phyloP scores from a whole-genome alignment of 1,284 basidiomycete species.

The Porogramme epimiltina region DNA sequence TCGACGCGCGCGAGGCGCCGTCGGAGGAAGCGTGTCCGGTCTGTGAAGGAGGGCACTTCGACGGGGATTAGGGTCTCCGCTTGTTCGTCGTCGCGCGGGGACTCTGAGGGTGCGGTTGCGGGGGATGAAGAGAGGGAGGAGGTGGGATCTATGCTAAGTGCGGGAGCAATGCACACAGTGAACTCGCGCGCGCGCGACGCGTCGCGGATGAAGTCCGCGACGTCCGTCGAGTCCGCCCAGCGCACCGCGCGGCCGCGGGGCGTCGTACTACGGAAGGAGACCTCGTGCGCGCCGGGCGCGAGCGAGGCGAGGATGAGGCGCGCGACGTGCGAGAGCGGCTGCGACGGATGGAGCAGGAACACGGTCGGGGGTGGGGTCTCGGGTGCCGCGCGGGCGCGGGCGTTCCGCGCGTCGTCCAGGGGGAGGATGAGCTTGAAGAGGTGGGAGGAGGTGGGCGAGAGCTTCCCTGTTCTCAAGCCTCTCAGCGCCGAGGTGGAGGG shows the following conservation, averaged over 20 bases:
- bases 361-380: constrained; percentile 47
- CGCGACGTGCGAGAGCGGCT: constrained; percentile 61
- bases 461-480: constrained; percentile 41
- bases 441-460: constrained; percentile 63
- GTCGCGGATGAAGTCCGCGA: constrained; percentile 69
- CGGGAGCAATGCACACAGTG: constrained; percentile 49
- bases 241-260: constrained; percentile 42
- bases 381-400: constrained; percentile 6
- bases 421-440: constrained; percentile 69
- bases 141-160: too few relatives aligned
- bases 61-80: constrained; percentile 44
- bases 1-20: constrained; percentile 47
- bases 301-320: constrained; percentile 50
- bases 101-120: background rate
- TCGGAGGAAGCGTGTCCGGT: constrained; percentile 63
- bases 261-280: constrained; percentile 50
- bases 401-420: constrained; percentile 33
- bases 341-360: constrained; percentile 60
- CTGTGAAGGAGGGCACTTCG: constrained; percentile 63
- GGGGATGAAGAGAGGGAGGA: background rate
- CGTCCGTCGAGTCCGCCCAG: constrained; percentile 69
- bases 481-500: background rate
- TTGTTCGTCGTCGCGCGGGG: constrained; percentile 19
- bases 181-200: constrained; percentile 59
- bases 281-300: constrained; percentile 34